Conservation (phyloP, 305 asterid species). For the Fraxinus paxiana region DNA sequence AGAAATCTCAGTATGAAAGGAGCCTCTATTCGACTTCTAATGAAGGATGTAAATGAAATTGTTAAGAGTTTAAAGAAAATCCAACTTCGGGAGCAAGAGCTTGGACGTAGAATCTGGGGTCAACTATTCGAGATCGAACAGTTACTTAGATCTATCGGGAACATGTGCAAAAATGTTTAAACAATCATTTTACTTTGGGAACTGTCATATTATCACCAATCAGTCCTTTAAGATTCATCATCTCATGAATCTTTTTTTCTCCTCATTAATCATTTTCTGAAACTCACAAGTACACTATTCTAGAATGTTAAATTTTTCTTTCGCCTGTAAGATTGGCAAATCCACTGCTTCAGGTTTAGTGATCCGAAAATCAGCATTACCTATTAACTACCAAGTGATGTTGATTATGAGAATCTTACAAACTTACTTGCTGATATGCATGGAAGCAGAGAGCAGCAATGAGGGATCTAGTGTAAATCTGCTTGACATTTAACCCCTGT, state of each 20-base stretch:
- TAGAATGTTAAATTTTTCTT: background rate
- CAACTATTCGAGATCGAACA: too few relatives aligned
- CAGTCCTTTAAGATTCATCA: background rate
- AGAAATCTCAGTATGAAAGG: slow-evolving; percentile 6
- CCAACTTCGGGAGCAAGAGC: background rate
- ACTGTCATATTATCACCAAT: background rate
- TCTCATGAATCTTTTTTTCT: background rate
- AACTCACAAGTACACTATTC: background rate
- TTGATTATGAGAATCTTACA: background rate
- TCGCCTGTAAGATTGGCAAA: background rate
- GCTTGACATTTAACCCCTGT: slow-evolving; percentile 71
- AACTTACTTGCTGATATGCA: slow-evolving; percentile 53
- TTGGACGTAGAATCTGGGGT: too few relatives aligned
- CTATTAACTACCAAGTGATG: background rate
- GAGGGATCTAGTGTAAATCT: slow-evolving; percentile 63
- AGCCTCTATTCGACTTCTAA: background rate
- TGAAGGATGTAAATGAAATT: background rate
- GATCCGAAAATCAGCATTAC: background rate
- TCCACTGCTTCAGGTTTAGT: too few relatives aligned
- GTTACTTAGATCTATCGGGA: too few relatives aligned
- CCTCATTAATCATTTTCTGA: background rate
- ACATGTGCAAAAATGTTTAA: too few relatives aligned
- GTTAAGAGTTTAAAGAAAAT: background rate
- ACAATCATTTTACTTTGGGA: background rate
- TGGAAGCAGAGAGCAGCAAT: slow-evolving; percentile 90